Conservation (phyloP, 805 yeast genomes). For the Teunomyces funiuensis region DNA sequence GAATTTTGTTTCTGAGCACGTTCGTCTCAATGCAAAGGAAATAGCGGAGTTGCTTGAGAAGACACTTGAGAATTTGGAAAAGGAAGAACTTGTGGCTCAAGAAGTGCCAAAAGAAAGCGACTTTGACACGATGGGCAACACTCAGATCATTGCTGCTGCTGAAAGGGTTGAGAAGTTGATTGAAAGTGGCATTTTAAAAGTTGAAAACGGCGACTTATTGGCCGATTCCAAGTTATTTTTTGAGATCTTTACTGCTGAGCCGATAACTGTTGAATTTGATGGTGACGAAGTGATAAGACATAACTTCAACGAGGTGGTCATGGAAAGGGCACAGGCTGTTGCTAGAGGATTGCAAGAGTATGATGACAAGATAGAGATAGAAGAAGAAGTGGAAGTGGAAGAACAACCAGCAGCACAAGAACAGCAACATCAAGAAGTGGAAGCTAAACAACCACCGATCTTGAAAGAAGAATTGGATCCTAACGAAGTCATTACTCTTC, state of each 20-base stretch:
- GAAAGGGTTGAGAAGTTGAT: constrained; percentile 10
- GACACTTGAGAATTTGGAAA: constrained; percentile 34
- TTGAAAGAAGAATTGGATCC: constrained; percentile 16
- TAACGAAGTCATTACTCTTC: constrained; percentile 44
- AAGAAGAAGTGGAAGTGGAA: constrained; percentile 6
- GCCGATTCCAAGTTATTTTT: not conserved
- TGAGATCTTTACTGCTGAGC: constrained; percentile 1
- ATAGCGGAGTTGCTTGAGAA: constrained; percentile 57
- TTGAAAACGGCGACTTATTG: constrained; percentile 3
- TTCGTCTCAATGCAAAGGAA: constrained; percentile 56
- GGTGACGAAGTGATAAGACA: constrained; percentile 15
- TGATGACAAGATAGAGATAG: constrained; percentile 12
- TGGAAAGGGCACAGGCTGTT: constrained; percentile 13
- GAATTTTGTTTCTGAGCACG: constrained; percentile 49
- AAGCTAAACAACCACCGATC: not conserved
- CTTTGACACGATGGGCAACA: constrained; percentile 14
- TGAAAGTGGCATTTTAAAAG: not conserved
- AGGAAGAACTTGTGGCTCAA: constrained; percentile 38
- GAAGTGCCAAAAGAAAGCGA: constrained; percentile 6
- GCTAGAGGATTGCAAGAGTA: constrained; percentile 14
- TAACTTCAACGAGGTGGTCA: constrained; percentile 16
- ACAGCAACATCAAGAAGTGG: not conserved
- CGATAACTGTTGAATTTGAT: constrained; percentile 17
- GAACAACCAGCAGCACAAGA: constrained; percentile 3
- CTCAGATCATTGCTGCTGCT: constrained; percentile 13